Evolutionary conservation across 768 basidiomycete genomes (phyloP).

Genomic region (Psilocybe sp.): DNA sequence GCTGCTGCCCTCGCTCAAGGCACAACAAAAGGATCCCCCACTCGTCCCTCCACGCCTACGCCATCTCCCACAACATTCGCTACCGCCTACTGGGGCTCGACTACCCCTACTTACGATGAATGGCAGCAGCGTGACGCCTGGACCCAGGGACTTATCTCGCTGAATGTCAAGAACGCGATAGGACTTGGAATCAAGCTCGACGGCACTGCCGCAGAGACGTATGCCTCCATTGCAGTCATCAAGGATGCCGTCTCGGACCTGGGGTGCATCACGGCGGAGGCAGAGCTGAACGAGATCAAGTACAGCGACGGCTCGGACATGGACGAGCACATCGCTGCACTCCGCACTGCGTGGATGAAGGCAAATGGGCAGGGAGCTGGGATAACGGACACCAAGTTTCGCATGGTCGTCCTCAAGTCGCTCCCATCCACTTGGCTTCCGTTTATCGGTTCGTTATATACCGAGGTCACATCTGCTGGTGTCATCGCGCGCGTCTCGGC

Average conservation of each 20-base stretch:
- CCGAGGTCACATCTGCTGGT: slow-evolving; percentile 4
- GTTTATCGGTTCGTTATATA: slow-evolving; percentile 14
- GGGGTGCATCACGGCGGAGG: slow-evolving; percentile 3
- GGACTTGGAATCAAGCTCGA: slow-evolving; percentile 14
- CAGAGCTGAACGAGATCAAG: slow-evolving; percentile 1
- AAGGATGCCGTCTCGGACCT: slow-evolving; percentile 10
- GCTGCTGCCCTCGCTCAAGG: neutral
- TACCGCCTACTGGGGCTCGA: slow-evolving; percentile 4
- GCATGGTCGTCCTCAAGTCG: slow-evolving; percentile 15
- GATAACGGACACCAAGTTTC: slow-evolving; percentile 12
- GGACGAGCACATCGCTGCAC: slow-evolving; percentile 8
- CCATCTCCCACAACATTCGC: neutral
- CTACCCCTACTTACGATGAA: neutral
- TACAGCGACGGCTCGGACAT: slow-evolving; percentile 12
- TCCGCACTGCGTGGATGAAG: slow-evolving; percentile 6
- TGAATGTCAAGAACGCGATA: slow-evolving; percentile 14
- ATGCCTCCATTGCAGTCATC: slow-evolving; percentile 10
- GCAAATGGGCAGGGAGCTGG: slow-evolving; percentile 6
- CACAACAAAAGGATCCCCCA: too few species aligned
- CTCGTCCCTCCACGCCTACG: too few species aligned
- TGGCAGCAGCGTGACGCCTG: slow-evolving; percentile 9
- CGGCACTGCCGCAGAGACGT: slow-evolving; percentile 12
- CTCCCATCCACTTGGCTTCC: slow-evolving; percentile 18
- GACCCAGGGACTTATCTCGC: neutral
- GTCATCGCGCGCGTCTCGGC: slow-evolving; percentile 6